Evolutionary conservation across 2,329 filamentous ascomycete species (phyloP).

Genomic region (Colletotrichum camelliae): DNA sequence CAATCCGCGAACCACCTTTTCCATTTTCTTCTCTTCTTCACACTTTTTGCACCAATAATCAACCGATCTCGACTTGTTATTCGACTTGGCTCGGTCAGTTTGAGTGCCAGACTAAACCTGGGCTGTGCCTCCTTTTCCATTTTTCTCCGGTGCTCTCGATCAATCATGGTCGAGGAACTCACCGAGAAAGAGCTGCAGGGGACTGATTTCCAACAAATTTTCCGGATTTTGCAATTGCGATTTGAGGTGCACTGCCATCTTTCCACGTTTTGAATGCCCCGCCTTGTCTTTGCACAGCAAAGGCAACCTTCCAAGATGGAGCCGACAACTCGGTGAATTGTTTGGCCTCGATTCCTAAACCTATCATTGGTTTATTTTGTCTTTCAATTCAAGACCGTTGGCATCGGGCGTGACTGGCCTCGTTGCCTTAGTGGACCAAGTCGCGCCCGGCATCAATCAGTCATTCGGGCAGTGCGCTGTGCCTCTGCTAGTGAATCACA

Average conservation of each 20-base stretch:
- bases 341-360: background rate
- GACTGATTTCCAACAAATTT: conserved; percentile 14
- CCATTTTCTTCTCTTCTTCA: conserved; percentile 27
- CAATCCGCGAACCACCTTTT: background rate
- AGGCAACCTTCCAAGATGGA: background rate
- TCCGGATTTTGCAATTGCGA: background rate
- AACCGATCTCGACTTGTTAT: conserved; percentile 54
- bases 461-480: background rate
- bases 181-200: conserved; percentile 12
- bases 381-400: background rate
- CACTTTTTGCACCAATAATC: conserved; percentile 66
- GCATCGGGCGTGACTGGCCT: background rate
- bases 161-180: conserved; percentile 7
- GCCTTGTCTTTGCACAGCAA: background rate
- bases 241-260: background rate
- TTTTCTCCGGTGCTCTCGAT: conserved; percentile 24
- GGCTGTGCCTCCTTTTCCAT: conserved; percentile 29
- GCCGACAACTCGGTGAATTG: background rate
- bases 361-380: background rate
- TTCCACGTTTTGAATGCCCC: too few species aligned
- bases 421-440: background rate
- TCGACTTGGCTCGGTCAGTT: conserved; percentile 64
- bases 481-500: background rate
- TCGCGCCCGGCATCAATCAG: background rate
- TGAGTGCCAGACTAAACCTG: conserved; percentile 58